Percentiles rank a stretch among this genome's conserved stretches.
These are phyloP conservation scores for Macadamia integrifolia DNA, from an alignment of 164 flowering plant species.

Conservation along the genomic window DNA sequence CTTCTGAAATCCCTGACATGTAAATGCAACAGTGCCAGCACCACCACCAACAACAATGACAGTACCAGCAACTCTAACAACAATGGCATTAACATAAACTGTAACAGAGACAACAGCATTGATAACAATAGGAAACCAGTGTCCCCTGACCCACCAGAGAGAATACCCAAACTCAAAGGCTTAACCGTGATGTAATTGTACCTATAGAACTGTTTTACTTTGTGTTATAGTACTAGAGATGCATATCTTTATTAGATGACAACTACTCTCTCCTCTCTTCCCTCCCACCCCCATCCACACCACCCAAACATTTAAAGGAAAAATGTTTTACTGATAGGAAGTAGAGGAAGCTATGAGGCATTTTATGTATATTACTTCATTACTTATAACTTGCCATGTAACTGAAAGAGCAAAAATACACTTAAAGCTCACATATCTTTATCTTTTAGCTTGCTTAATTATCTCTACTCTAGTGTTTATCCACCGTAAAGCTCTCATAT, in stretches of 20 bases:
- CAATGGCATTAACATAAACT: not conserved
- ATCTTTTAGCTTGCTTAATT: no score
- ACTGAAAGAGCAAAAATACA: no score
- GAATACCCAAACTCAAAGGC: constrained; percentile 27
- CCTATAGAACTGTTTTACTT: not conserved
- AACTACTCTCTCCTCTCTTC: not conserved
- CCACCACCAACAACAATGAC: not conserved
- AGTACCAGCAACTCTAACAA: not conserved
- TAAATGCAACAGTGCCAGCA: not conserved
- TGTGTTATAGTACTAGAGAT: no score
- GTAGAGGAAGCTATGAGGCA: no score
- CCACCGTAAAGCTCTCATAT: no score
- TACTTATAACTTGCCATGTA: no score
- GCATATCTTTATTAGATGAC: not conserved
- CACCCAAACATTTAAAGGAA: not conserved
- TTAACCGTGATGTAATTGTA: constrained; percentile 5
- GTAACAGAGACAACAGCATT: not conserved
- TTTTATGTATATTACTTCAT: no score
- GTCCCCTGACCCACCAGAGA: constrained; percentile 17
- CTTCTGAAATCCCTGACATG: constrained; percentile 28
- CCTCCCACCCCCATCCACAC: not conserved
- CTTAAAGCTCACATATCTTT: no score
- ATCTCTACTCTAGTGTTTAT: no score
- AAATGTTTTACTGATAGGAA: not conserved
- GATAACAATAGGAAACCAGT: constrained; percentile 32